Base-by-base conservation (phyloP, 768 basidiomycete genomes). In the Flagelloscypha sp. region DNA sequence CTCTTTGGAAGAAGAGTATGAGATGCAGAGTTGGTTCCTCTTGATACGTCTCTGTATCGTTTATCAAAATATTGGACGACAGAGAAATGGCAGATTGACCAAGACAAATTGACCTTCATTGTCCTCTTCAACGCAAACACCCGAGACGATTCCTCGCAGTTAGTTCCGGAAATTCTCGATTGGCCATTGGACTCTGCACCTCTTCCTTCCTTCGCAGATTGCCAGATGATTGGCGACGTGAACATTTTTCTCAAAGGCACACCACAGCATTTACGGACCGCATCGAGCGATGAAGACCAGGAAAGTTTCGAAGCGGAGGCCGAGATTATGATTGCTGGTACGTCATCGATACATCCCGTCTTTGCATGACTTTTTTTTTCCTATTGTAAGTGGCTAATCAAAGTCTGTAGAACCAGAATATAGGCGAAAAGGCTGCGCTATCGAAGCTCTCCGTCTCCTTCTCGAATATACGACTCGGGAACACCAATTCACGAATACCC, bases 101-200 rank as follows among this genome's bases (percentile, higher is more conserved):
- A 79, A 27, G 90, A 95, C 56, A 95, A 94, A 55, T 60, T 94
- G 10, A 94, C 92, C 0, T 94, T 94, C 54, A 94, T 97, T 58
- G 62, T 97, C 31, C 76, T 92, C 29, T 72, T 73, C 7, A 66
- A 71, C 22, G 47, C 58, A 5, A 40, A 22, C 30, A 13, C 24
- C 30, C 16, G 39, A 39, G 11, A 21, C 37, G 21, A 21, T 41
- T 1, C 12, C 9, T 11, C 23, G 17, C 38, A 44, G 21, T 30
- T 27, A 11, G 34, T 36, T 32, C 23, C 34, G 37, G 11, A 21
- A 50, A 23, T 21, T 48, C 39, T 28, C 38, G 32, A 18, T 21
- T 1, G 30, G 37, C 42, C 6, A 29, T 61, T 34, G 19, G 50
- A 32, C 53, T 63, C n/a, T n/a, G n/a, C n/a, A 38, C 44, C 40